A percentile compares a stretch with the other conserved stretches of the same genome.
Evolutionary conservation across 768 basidiomycete genomes (phyloP).

Genomic region (Termitomyces sp.): DNA sequence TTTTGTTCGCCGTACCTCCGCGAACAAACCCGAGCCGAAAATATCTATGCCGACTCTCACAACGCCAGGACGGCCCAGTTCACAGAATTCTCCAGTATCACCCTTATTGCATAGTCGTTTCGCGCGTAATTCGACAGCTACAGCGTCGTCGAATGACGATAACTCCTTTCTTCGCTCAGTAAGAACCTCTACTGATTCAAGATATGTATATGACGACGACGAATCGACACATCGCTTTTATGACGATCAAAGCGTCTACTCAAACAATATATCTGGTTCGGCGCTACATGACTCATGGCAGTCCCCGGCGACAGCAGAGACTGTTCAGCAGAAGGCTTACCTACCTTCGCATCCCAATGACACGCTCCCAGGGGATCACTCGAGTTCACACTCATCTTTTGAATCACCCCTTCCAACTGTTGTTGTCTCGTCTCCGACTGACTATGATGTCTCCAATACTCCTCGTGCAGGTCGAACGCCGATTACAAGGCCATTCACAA

Average conservation of each 20-base stretch:
- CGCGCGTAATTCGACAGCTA: constrained; percentile 34
- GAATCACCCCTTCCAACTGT: constrained; percentile 41
- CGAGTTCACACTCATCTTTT: not conserved
- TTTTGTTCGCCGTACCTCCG: constrained; percentile 50
- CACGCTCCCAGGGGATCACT: not conserved
- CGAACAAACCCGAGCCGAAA: constrained; percentile 26
- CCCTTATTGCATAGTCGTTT: constrained; percentile 47
- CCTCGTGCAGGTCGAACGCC: constrained; percentile 31
- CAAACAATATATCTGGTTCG: constrained; percentile 18
- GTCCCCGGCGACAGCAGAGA: constrained; percentile 17
- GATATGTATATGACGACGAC: constrained; percentile 26
- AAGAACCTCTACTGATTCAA: constrained; percentile 18
- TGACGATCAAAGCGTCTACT: constrained; percentile 40
- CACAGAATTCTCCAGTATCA: constrained; percentile 23
- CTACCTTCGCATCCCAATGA: not conserved
- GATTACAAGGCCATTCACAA: constrained; percentile 35
- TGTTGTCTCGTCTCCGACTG: constrained; percentile 44
- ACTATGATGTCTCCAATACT: constrained; percentile 13
- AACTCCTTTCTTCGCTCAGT: constrained; percentile 29
- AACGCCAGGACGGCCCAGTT: constrained; percentile 5
- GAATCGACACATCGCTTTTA: constrained; percentile 26
- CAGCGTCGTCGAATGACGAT: constrained; percentile 31
- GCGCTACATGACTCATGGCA: constrained; percentile 38
- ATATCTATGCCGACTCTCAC: constrained; percentile 4
- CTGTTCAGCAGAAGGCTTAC: constrained; percentile 1